Percentiles rank a stretch among this genome's conserved stretches.
Conservation (phyloP, 2,329 filamentous ascomycete species). For the Xylaria multiplex region DNA sequence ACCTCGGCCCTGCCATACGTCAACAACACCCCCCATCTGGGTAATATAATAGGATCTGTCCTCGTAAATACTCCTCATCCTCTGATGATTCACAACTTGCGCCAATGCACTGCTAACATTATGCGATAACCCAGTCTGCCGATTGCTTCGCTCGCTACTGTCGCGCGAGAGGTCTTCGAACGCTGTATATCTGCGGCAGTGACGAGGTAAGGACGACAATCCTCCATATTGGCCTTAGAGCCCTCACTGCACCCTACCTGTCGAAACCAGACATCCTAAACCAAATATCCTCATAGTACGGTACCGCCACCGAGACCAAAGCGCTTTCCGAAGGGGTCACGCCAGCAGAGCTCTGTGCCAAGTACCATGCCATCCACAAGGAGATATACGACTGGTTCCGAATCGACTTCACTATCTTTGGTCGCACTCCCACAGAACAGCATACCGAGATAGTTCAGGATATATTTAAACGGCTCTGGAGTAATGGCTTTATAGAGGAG, state of each 20-base stretch:
- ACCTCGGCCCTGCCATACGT: conserved; percentile 56
- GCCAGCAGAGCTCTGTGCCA: conserved; percentile 85
- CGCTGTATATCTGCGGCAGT: conserved; percentile 85
- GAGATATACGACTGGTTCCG: conserved; percentile 73
- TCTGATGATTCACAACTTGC: neutral
- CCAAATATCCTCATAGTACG: conserved; percentile 65
- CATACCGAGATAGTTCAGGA: conserved; percentile 94
- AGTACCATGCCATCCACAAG: conserved; percentile 90
- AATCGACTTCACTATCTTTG: conserved; percentile 92
- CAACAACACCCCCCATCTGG: conserved; percentile 82
- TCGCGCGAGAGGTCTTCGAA: conserved; percentile 80
- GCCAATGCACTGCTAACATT: conserved; percentile 13
- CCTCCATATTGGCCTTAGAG: too few relatives aligned
- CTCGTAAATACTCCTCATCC: conserved; percentile 53
- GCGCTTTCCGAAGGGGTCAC: conserved; percentile 87
- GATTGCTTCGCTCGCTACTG: conserved; percentile 87
- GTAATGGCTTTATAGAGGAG: conserved; percentile 90
- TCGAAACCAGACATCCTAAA: conserved; percentile 4
- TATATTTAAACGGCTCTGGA: conserved; percentile 86
- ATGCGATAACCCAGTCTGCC: conserved; percentile 56
- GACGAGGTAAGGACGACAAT: conserved; percentile 66
- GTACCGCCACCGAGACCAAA: conserved; percentile 95
- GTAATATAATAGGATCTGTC: conserved; percentile 88
- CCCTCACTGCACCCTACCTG: neutral
- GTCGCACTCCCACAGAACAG: conserved; percentile 85